Base-by-base conservation (phyloP, 1,284 basidiomycete genomes). In the Boletus hoseneyae region DNA sequence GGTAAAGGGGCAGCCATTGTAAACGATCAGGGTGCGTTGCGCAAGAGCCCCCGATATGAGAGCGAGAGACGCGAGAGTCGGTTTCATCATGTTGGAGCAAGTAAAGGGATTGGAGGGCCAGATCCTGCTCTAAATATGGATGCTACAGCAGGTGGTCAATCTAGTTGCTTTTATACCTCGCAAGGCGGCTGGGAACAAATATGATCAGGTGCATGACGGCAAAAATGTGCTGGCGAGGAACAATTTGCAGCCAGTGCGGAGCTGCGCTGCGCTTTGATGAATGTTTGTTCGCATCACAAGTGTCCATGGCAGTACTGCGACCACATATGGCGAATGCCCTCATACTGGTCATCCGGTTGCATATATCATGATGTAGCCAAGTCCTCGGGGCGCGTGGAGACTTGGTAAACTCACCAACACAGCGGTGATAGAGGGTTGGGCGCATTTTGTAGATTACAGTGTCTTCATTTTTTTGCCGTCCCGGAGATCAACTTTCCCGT, bases 1-100 rank as follows among this genome's bases (percentile, higher is more conserved):
- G 2, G 72, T 72, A 54, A 66, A 71, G 13, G 64, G 62, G 46
- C 73, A 74, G 0, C 45, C 57, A 54, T 73, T 73, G 34, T 62
- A 55, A n/a, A 75, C 72, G 2, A 58, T 65, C 41, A 73, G 58
- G 32, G 63, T 67, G 16, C 73, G 66, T 21, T 67, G 62, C 1
- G 65, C 71, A 45, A 60, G 47, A 8, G 54, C 64, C 18, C 51
- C 52, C 2, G 63, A 53, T 16, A 55, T 44, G 25, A 64, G 50
- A 19, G 53, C 54, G 18, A 70, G 56, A 41, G 57, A 54, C 29
- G 59, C 35, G 25, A 59, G 36, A 11, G 51, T 21, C 21, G 48
- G 29, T 35, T 57, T 64, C 56, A 57, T 58, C 47, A 45, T 57
- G 19, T 10, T 46, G 3, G 5, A 52, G 42, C 9, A 21, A 27